Percentiles rank a stretch among this genome's conserved stretches.
phyloP scores from a whole-genome alignment of 1,139 yeast species.

The Saccharomyces hybrid region DNA sequence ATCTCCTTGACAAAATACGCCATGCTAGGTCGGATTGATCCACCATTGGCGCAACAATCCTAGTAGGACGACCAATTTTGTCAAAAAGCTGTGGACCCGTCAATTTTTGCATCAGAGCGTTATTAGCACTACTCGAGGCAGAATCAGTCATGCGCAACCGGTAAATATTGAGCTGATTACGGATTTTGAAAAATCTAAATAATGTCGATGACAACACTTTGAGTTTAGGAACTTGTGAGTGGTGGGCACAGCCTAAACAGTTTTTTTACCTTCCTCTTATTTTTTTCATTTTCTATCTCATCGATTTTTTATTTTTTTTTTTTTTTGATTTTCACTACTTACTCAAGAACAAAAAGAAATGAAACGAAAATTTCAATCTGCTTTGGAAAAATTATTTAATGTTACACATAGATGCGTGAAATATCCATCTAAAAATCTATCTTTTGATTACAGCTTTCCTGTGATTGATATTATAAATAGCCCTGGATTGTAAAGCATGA shows the following conservation, averaged over 20 bases:
- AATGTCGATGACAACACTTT: neutral
- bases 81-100: conserved; percentile 66
- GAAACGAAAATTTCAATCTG: neutral
- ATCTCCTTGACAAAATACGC: conserved; percentile 76
- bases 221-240: neutral
- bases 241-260: neutral
- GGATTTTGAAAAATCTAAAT: neutral
- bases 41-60: conserved; percentile 97
- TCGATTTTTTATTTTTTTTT: neutral
- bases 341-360: neutral
- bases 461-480: conserved; percentile 33
- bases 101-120: conserved; percentile 18
- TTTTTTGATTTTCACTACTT: no score
- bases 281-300: neutral
- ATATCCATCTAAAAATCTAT: neutral
- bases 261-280: neutral
- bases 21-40: conserved; percentile 95
- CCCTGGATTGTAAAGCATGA: conserved; percentile 64
- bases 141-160: neutral
- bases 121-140: conserved; percentile 3
- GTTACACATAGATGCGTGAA: neutral
- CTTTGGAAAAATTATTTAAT: neutral
- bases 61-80: conserved; percentile 64
- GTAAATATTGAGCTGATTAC: neutral
- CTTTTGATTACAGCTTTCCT: neutral